Evolutionary conservation across 495 filamentous ascomycete genomes (phyloP).

Genomic region (Lichenothelia convexa): DNA sequence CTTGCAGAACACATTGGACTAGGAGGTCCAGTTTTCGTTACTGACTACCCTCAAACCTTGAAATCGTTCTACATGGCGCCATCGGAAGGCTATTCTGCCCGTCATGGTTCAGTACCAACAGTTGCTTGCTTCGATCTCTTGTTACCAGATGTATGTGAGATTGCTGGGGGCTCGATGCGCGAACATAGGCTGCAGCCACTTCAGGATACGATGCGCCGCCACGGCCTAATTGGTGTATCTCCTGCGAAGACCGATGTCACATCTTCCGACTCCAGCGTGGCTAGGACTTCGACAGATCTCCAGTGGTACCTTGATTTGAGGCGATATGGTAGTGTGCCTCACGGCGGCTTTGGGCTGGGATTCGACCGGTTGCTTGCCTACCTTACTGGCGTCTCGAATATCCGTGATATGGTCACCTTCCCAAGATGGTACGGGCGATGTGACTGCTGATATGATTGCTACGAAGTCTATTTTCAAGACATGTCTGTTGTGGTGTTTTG

Average conservation of each 20-base stretch:
- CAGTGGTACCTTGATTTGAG: slow-evolving; percentile 93
- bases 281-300: slow-evolving; percentile 18
- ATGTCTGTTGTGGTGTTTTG: no score
- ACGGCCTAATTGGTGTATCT: slow-evolving; percentile 36
- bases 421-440: slow-evolving; percentile 82
- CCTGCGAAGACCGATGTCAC: no score
- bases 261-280: no score
- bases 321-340: slow-evolving; percentile 83
- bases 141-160: slow-evolving; percentile 73
- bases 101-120: slow-evolving; percentile 27
- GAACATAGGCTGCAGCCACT: slow-evolving; percentile 65
- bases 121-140: slow-evolving; percentile 94
- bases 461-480: no score
- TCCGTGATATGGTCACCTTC: slow-evolving; percentile 76
- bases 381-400: slow-evolving; percentile 62
- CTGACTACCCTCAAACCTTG: slow-evolving; percentile 65
- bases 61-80: slow-evolving; percentile 96
- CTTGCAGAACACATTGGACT: slow-evolving; percentile 54
- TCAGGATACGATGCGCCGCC: slow-evolving; percentile 50
- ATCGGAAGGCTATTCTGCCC: slow-evolving; percentile 16
- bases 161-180: slow-evolving; percentile 83
- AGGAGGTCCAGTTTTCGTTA: slow-evolving; percentile 71
- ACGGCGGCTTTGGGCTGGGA: slow-evolving; percentile 87
- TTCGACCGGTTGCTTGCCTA: slow-evolving; percentile 84
- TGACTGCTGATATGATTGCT: slow-evolving; percentile 83